phyloP scores from a whole-genome alignment of 345 rosid species.

The Eutrema japonicum region DNA sequence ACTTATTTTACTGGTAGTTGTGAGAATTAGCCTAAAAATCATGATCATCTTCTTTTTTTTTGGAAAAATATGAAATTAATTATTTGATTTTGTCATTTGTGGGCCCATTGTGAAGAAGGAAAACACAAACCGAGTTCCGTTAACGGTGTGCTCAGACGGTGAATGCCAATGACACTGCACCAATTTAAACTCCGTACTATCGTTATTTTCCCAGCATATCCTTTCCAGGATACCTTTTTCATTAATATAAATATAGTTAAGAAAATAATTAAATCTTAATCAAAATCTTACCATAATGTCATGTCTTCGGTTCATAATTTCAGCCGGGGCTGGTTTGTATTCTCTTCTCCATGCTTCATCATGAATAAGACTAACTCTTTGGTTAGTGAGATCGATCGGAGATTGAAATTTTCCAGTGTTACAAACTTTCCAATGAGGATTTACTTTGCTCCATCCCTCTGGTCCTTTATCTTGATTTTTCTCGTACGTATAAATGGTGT shows the following conservation, averaged over 20 bases:
- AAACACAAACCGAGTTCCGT: slow-evolving; percentile 56
- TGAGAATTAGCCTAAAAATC: neutral
- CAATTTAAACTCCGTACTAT: slow-evolving; percentile 53
- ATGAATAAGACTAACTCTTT: slow-evolving; percentile 38
- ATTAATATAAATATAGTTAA: slow-evolving; percentile 20
- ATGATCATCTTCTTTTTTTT: neutral
- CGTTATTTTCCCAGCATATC: slow-evolving; percentile 63
- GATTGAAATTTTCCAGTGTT: slow-evolving; percentile 63
- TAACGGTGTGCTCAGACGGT: slow-evolving; percentile 67
- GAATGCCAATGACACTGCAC: slow-evolving; percentile 73
- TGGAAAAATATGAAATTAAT: neutral
- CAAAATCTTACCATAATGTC: slow-evolving; percentile 53
- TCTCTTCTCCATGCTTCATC: slow-evolving; percentile 49
- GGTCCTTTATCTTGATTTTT: slow-evolving; percentile 55
- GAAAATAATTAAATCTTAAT: neutral
- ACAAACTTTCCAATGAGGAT: slow-evolving; percentile 61
- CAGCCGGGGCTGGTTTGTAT: slow-evolving; percentile 65
- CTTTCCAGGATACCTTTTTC: slow-evolving; percentile 72
- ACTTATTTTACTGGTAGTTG: too few relatives aligned
- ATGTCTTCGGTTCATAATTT: slow-evolving; percentile 63
- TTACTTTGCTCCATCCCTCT: slow-evolving; percentile 50
- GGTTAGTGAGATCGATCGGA: slow-evolving; percentile 57
- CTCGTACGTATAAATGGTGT: slow-evolving; percentile 44
- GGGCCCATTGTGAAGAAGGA: neutral
- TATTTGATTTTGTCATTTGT: too few relatives aligned